Evolutionary conservation across 257 asterid genomes (phyloP), one percentile per base, ranked within the genome.

Genomic region (Salvia miltiorrhiza): DNA sequence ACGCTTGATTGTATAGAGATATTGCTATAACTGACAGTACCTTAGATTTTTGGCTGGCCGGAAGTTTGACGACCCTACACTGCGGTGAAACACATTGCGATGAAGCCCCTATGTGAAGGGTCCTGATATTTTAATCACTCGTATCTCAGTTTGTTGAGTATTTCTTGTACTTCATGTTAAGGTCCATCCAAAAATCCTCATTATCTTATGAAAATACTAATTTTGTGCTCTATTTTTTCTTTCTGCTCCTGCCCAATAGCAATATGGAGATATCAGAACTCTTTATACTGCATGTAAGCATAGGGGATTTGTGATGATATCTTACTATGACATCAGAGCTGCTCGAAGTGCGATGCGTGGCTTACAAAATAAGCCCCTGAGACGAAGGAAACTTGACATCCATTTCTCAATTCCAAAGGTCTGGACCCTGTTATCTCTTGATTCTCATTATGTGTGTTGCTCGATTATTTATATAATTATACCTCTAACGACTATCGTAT

Each of bases 401-500:
- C 99, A 94, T 81, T 94, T 94, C 75, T 94, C 99, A 43, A 94
- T 94, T 40, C 99, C 99, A 4, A 94, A 94, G 96, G 97, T 94
- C 40, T 70, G 75, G 32, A 48, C 65, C 16, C 35, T 24, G 49
- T 55, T 30, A 13, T 32, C 40, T 58, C 12, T 40, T 23, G n/a
- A 17, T 61, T 66, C 47, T 55, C 40, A n/a, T n/a, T 8, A 19
- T 45, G 65, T 11, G 61, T 30, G 59, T 20, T 33, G 16, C 10
- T 67, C 24, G 33, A 19, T 21, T 48, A 37, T 30, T 48, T 30
- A 30, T 62, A 43, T 48, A 37, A 23, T 48, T 30, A 30, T 62
- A 43, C 66, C 62, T 73, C 56, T 19, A 21, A 41, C 33, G 57
- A 37, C 20, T 28, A 41, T 48, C 16, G n/a, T 58, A 69, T 80